phyloP scores from a whole-genome alignment of 805 yeast species.

The Brettanomyces sp. region DNA sequence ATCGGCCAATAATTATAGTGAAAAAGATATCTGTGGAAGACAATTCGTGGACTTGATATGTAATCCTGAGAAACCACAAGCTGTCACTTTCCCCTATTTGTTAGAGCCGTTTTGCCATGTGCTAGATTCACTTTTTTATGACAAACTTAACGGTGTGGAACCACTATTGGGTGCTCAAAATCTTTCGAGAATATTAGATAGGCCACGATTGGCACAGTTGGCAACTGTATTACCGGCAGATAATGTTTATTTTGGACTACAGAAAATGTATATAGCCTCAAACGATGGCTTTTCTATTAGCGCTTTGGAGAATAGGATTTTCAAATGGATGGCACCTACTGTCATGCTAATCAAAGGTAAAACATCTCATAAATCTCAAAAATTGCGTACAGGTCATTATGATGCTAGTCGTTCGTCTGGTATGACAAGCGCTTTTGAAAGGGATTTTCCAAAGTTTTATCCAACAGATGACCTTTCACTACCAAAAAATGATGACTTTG shows the following conservation, averaged over 20 bases:
- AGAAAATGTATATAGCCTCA: slow-evolving; percentile 62
- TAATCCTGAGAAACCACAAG: not conserved
- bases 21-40: slow-evolving; percentile 13
- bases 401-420: too few species aligned
- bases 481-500: slow-evolving; percentile 23
- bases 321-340: slow-evolving; percentile 89
- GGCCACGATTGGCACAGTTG: slow-evolving; percentile 28
- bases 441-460: slow-evolving; percentile 37
- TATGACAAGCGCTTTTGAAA: slow-evolving; percentile 29
- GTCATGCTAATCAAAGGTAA: slow-evolving; percentile 62
- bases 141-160: not conserved
- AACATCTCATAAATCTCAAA: slow-evolving; percentile 29
- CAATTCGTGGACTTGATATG: not conserved
- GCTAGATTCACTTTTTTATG: slow-evolving; percentile 31
- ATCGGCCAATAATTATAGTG: slow-evolving; percentile 12
- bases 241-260: slow-evolving; percentile 36
- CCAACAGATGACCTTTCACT: slow-evolving; percentile 6
- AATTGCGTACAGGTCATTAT: slow-evolving; percentile 27
- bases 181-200: slow-evolving; percentile 30
- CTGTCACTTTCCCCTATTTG: slow-evolving; percentile 33
- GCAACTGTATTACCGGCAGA: slow-evolving; percentile 29
- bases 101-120: slow-evolving; percentile 35
- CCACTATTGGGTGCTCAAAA: slow-evolving; percentile 4
- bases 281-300: slow-evolving; percentile 82
- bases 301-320: slow-evolving; percentile 71